Conservation (phyloP, 106 monocot genomes). For the Triglochin maritima region DNA sequence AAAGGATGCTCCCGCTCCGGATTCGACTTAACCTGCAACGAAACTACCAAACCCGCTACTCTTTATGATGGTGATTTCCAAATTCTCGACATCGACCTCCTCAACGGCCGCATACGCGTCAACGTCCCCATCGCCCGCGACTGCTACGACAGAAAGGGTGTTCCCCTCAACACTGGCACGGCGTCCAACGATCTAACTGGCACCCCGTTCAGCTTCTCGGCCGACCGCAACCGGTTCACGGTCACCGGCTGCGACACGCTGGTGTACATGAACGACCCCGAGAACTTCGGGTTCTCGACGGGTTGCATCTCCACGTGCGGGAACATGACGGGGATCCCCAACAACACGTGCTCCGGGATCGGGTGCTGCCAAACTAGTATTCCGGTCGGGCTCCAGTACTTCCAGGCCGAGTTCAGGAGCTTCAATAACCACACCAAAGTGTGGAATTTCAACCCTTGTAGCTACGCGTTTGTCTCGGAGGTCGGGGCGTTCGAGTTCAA, state of each 20-base stretch:
- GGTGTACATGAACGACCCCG: constrained; percentile 4
- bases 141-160: constrained; percentile 9
- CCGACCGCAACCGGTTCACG: constrained; percentile 20
- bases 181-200: not conserved
- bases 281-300: not conserved
- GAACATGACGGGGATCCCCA: not conserved
- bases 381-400: constrained; percentile 17
- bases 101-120: not conserved
- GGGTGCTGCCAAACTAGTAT: constrained; percentile 53
- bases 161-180: not conserved
- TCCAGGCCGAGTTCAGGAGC: not conserved
- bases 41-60: constrained; percentile 3
- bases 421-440: not conserved
- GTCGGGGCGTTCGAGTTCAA: constrained; percentile 11
- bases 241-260: constrained; percentile 25
- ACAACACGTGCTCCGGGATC: constrained; percentile 28
- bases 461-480: constrained; percentile 27
- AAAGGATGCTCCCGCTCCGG: constrained; percentile 1
- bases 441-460: constrained; percentile 23
- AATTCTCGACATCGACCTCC: constrained; percentile 8
- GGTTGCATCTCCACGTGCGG: constrained; percentile 23
- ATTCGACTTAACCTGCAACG: constrained; percentile 12
- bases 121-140: not conserved
- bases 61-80: constrained; percentile 3
- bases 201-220: constrained; percentile 6